Conservation (phyloP, 306 rosid species). For the Phaseolus lunatus region DNA sequence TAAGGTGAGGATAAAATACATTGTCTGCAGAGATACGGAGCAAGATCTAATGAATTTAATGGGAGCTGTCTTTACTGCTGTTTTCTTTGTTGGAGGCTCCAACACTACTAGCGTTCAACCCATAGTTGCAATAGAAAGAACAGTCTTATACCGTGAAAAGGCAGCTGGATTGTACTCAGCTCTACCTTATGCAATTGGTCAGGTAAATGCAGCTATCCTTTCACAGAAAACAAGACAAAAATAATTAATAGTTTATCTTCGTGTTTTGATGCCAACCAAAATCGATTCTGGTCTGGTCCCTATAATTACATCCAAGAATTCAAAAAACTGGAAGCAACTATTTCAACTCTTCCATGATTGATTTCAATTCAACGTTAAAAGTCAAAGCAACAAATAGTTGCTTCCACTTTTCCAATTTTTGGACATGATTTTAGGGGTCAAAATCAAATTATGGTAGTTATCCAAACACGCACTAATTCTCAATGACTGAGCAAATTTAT, state of each 20-base stretch:
- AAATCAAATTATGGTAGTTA: too few relatives aligned
- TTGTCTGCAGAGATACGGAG: constrained; percentile 49
- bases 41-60: constrained; percentile 57
- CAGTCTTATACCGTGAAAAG: constrained; percentile 65
- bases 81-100: constrained; percentile 59
- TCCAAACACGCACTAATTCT: neutral
- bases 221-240: constrained; percentile 10
- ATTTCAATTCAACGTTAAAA: too few relatives aligned
- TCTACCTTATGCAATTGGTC: constrained; percentile 65
- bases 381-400: too few relatives aligned
- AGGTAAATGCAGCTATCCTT: constrained; percentile 51
- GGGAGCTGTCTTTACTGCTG: constrained; percentile 54
- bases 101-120: constrained; percentile 54
- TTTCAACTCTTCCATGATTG: too few relatives aligned
- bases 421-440: too few relatives aligned
- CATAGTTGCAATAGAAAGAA: constrained; percentile 60
- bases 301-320: too few relatives aligned
- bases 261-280: too few relatives aligned
- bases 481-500: constrained; percentile 16
- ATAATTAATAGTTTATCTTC: neutral
- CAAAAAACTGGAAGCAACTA: too few relatives aligned
- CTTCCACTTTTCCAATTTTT: too few relatives aligned
- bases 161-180: constrained; percentile 67
- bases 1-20: constrained; percentile 1
- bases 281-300: too few relatives aligned